Evolutionary conservation across 2,329 filamentous ascomycete species (phyloP), one percentile per base, ranked within the genome.

Genomic region (Penicillium sp.): DNA sequence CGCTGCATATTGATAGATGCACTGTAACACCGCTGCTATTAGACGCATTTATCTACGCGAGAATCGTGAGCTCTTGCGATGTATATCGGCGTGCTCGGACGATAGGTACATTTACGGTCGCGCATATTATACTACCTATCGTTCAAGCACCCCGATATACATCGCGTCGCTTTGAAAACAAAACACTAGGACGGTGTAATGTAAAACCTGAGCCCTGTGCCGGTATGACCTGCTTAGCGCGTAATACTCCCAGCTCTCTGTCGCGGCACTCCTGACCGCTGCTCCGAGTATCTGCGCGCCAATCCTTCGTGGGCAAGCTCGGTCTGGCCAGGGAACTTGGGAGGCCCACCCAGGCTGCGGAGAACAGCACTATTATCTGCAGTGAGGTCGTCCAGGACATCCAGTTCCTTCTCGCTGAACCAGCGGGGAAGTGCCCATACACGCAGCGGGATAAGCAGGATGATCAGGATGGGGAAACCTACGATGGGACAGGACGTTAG

Each of bases 401-500:
- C 69, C 11, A 87, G 69, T 67, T 87, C 84, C 19, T 79, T 65
- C 5, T 75, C 69, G 0, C 75, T 77, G 64, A 87, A 86, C 72
- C 83, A 83, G 17, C 74, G 67, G 0, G 85, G 85, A 64, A 87
- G 72, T 0, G 83, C 58, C 58, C 79, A 76, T 63, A 81, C 84
- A 3, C 85, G 75, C 31, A 86, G 67, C 0, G 86, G 86, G 7
- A 88, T 86, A 19, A 87, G 76, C 4, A 82, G 71, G 19, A 85
- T 77, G 62, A 88, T 86, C 56, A 87, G 79, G 15, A 88, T 79
- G 0, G 86, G 86, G 64, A 88, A 88, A 0, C 84, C 83, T 66
- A 41, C 3, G 15, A 31, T 9, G 38, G 2, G 7, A 6, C 7
- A 31, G 17, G 4, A 17, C 5, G 21, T 41, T 19, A 41, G 31